phyloP scores from a whole-genome alignment of 2,329 filamentous ascomycete genomes.

The Botryosphaeria dothidea region DNA sequence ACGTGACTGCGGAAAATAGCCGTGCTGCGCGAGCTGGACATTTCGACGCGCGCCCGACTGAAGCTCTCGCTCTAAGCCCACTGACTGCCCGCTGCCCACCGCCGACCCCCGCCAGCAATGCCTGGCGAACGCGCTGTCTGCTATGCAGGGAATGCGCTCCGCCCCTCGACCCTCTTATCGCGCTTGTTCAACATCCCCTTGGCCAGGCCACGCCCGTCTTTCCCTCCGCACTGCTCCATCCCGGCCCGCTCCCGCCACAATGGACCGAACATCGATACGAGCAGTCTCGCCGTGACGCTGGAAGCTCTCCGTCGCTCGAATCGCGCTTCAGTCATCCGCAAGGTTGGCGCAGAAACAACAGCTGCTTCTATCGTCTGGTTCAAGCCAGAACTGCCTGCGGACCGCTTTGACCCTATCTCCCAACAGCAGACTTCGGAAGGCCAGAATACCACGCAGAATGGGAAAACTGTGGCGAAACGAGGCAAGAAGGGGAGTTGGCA shows the following conservation, averaged over 20 bases:
- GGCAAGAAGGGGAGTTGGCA: background rate
- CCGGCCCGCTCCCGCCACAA: background rate
- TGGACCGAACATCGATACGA: conserved; percentile 26
- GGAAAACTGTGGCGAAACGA: too few species aligned
- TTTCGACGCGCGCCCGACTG: conserved; percentile 28
- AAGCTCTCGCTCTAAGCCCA: conserved; percentile 14
- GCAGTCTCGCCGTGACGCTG: conserved; percentile 36
- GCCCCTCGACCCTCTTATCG: conserved; percentile 33
- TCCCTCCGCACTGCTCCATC: background rate
- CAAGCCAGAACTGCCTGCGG: background rate
- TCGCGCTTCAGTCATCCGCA: conserved; percentile 25
- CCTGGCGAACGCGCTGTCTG: conserved; percentile 25
- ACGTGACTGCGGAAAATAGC: background rate
- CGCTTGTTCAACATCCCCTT: conserved; percentile 33
- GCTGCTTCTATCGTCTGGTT: background rate
- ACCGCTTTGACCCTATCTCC: background rate
- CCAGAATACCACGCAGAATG: background rate
- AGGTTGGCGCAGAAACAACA: background rate
- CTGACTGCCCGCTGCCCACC: conserved; percentile 25
- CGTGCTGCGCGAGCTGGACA: background rate
- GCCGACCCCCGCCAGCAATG: background rate
- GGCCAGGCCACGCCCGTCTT: background rate
- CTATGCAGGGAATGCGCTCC: conserved; percentile 35
- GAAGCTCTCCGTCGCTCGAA: conserved; percentile 44
- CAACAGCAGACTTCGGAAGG: too few species aligned